Percentiles rank a stretch among this genome's conserved stretches.
Conservation (phyloP, 768 basidiomycete genomes). For the Pulveroboletus sp. region DNA sequence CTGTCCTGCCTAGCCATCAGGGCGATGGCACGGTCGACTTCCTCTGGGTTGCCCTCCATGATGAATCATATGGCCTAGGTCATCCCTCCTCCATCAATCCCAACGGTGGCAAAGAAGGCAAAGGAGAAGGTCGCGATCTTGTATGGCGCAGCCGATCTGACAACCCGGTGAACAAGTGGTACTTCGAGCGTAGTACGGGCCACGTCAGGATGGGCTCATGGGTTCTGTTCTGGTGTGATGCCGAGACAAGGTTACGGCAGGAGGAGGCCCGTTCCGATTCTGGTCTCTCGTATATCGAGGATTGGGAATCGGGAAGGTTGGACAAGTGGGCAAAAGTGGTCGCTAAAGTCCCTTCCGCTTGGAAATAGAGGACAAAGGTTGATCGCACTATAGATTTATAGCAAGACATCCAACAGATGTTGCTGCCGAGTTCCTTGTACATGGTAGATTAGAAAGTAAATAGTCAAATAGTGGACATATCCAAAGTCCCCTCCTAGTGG, state of each 20-base stretch:
- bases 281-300: conserved; percentile 67
- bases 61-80: conserved; percentile 96
- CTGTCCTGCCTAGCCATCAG: conserved; percentile 90
- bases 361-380: conserved; percentile 44
- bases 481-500: conserved; percentile 8
- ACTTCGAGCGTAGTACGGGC: conserved; percentile 92
- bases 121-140: conserved; percentile 87
- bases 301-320: conserved; percentile 73
- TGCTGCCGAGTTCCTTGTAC: too few species aligned
- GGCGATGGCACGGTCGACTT: conserved; percentile 99
- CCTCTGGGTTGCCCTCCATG: conserved; percentile 96
- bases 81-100: conserved; percentile 92
- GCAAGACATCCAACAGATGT: background rate
- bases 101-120: conserved; percentile 87
- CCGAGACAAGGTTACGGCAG: conserved; percentile 75
- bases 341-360: conserved; percentile 71
- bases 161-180: conserved; percentile 99
- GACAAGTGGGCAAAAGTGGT: conserved; percentile 65
- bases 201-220: conserved; percentile 83
- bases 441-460: conserved; percentile 2
- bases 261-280: conserved; percentile 62
- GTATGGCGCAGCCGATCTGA: conserved; percentile 92
- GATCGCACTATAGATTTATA: conserved; percentile 12
- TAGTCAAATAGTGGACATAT: background rate
- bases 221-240: conserved; percentile 99